These are phyloP conservation scores for Gillenia trifoliata DNA, from an alignment of 306 rosid genomes.

Conservation along the genomic window DNA sequence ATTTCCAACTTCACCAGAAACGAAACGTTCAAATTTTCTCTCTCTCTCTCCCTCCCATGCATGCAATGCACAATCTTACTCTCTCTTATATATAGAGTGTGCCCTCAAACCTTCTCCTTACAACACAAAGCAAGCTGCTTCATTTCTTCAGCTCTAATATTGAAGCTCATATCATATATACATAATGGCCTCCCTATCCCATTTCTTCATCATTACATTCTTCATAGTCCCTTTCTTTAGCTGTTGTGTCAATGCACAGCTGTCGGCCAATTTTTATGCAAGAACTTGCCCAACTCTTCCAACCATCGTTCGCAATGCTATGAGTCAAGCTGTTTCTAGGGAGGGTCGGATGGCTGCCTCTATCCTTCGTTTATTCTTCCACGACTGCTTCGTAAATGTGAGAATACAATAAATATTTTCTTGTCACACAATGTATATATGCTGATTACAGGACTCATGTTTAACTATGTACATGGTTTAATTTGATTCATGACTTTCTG, in stretches of 20 bases:
- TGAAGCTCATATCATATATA: not conserved
- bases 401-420: not conserved
- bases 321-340: slow-evolving; percentile 32
- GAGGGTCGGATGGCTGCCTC: slow-evolving; percentile 73
- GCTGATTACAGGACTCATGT: not conserved
- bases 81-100: not conserved
- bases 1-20: not conserved
- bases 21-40: not conserved
- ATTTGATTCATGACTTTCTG: not conserved
- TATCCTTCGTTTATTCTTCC: slow-evolving; percentile 80
- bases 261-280: slow-evolving; percentile 47
- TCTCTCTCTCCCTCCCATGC: not conserved
- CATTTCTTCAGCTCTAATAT: not conserved
- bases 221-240: slow-evolving; percentile 27
- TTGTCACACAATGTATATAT: not conserved
- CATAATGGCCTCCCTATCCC: not conserved
- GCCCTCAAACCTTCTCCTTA: not conserved
- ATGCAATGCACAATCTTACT: not conserved
- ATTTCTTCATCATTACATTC: slow-evolving; percentile 2
- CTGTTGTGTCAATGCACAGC: slow-evolving; percentile 46
- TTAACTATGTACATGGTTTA: not conserved
- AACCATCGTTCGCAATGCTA: slow-evolving; percentile 37
- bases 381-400: slow-evolving; percentile 81
- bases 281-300: slow-evolving; percentile 49
- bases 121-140: not conserved